Percentiles rank a stretch among this genome's conserved stretches.
Conservation (phyloP, 106 monocot genomes). For the Dendrobium catenatum region DNA sequence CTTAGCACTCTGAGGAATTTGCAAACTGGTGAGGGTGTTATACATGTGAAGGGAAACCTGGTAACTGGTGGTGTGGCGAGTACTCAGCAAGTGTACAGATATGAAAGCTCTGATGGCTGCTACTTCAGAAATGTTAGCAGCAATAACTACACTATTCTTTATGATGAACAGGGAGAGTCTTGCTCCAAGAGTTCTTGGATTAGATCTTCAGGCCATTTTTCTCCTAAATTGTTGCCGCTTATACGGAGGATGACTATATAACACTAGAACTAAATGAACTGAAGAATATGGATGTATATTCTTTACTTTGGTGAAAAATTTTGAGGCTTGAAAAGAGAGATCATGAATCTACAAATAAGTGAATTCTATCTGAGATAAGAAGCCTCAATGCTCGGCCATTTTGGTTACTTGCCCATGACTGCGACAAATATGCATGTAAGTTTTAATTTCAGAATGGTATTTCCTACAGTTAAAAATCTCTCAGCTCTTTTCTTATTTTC, state of each 20-base stretch:
- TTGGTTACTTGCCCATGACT: not conserved
- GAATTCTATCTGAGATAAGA: not conserved
- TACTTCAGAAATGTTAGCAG: conserved; percentile 92
- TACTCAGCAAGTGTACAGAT: conserved; percentile 64
- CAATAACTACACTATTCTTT: conserved; percentile 68
- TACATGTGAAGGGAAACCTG: conserved; percentile 64
- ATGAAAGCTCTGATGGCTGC: conserved; percentile 72
- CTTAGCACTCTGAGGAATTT: conserved; percentile 38
- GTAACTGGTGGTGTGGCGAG: conserved; percentile 46
- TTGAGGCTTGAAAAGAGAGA: not conserved
- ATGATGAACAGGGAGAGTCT: conserved; percentile 42
- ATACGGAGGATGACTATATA: not conserved
- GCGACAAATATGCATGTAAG: not conserved
- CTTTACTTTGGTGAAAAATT: not conserved
- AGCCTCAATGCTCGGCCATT: not conserved
- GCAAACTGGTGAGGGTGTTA: conserved; percentile 48
- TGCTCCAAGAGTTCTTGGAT: conserved; percentile 25
- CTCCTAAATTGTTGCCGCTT: conserved; percentile 2
- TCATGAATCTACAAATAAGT: not conserved
- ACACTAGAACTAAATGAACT: not conserved
- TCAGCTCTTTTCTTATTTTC: not conserved
- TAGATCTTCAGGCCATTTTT: conserved; percentile 2
- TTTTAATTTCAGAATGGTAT: not conserved
- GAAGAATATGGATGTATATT: not conserved
- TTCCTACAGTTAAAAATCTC: not conserved